Conservation (phyloP, 768 basidiomycete genomes). For the Termitomyces sp. region DNA sequence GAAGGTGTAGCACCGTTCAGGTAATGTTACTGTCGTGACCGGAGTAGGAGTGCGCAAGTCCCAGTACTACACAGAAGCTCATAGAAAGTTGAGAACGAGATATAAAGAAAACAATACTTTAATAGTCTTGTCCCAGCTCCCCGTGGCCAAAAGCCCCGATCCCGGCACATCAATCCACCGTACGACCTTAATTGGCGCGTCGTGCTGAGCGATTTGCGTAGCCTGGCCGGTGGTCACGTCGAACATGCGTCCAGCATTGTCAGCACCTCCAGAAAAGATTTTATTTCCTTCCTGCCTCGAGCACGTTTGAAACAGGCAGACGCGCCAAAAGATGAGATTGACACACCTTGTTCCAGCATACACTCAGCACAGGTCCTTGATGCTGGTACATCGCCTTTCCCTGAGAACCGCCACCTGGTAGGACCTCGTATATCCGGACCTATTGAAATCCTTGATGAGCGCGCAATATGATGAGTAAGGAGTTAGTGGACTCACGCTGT, state of each 20-base stretch:
- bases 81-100: not conserved
- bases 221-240: conserved; percentile 82
- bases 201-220: conserved; percentile 84
- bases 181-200: conserved; percentile 81
- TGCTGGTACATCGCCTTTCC: conserved; percentile 90
- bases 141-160: conserved; percentile 80
- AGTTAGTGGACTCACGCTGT: conserved; percentile 56
- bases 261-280: conserved; percentile 88
- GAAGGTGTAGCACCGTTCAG: conserved; percentile 87
- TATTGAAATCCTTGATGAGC: conserved; percentile 25
- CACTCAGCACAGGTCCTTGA: conserved; percentile 82
- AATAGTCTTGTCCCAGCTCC: conserved; percentile 97
- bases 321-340: not conserved
- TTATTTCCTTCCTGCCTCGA: conserved; percentile 75
- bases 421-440: conserved; percentile 93
- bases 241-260: conserved; percentile 93
- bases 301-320: conserved; percentile 5
- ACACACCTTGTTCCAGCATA: conserved; percentile 88
- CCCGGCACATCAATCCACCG: conserved; percentile 76
- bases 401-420: conserved; percentile 70
- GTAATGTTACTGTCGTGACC: conserved; percentile 74
- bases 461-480: not conserved
- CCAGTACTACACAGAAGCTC: conserved; percentile 67
- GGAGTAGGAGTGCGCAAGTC: conserved; percentile 76
- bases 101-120: conserved; percentile 49